phyloP scores from a whole-genome alignment of 768 basidiomycete genomes.

The Hygrophoropsis aurantiaca region DNA sequence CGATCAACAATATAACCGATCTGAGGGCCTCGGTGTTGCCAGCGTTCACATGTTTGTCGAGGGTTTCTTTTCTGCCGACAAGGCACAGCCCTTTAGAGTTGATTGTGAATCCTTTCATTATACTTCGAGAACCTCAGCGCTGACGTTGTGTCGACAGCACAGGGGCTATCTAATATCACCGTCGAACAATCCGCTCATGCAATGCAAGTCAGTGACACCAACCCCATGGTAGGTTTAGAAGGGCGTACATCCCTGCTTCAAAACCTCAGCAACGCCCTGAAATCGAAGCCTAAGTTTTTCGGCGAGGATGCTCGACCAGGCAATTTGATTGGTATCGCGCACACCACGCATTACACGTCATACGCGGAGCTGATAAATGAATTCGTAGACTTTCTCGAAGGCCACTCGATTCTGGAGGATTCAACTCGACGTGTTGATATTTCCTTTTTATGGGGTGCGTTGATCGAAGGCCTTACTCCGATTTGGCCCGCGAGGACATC shows the following conservation, averaged over 20 bases:
- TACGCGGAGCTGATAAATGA: conserved; percentile 4
- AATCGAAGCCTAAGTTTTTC: conserved; percentile 65
- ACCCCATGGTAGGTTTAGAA: conserved; percentile 89
- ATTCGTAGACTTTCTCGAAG: conserved; percentile 63
- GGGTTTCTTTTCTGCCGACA: conserved; percentile 75
- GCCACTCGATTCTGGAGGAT: conserved; percentile 46
- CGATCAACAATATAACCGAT: conserved; percentile 57
- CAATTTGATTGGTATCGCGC: conserved; percentile 66
- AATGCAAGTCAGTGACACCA: conserved; percentile 77
- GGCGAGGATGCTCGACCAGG: conserved; percentile 76
- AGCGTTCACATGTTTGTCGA: conserved; percentile 85
- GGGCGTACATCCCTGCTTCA: conserved; percentile 79
- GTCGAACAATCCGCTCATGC: conserved; percentile 56
- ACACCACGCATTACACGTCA: conserved; percentile 1
- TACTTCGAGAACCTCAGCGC: background rate
- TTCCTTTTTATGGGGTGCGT: conserved; percentile 74
- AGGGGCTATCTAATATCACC: conserved; percentile 66
- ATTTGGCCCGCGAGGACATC: conserved; percentile 85
- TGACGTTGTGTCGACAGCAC: conserved; percentile 46
- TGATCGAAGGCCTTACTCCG: conserved; percentile 78
- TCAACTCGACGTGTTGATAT: conserved; percentile 58
- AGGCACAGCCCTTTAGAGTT: conserved; percentile 65
- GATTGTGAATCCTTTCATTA: conserved; percentile 62
- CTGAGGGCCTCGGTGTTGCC: conserved; percentile 85
- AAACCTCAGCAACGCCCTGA: conserved; percentile 72